phyloP scores from a whole-genome alignment of 164 flowering plant genomes.

The Stephania japonica region DNA sequence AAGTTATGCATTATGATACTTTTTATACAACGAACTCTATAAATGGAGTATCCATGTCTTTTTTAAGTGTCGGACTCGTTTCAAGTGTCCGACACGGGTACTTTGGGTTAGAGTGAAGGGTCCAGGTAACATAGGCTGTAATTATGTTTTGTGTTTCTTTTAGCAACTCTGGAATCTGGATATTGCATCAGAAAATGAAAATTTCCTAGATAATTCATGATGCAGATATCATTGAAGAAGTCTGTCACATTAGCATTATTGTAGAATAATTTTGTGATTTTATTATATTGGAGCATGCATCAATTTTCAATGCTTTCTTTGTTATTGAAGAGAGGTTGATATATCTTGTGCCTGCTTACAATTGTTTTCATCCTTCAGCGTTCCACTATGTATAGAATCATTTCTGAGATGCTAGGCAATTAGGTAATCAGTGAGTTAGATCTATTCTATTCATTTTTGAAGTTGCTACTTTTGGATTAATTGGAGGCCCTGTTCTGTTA shows the following conservation, averaged over 20 bases:
- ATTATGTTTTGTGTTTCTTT: not conserved
- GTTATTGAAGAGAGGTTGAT: not conserved
- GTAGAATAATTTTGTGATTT: not conserved
- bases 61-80: no score
- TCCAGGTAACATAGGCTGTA: no score
- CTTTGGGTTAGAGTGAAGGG: no score
- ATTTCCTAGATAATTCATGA: not conserved
- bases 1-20: no score
- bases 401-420: not conserved
- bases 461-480: not conserved
- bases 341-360: not conserved
- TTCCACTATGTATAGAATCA: not conserved
- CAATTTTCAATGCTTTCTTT: not conserved
- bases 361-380: not conserved
- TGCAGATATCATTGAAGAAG: not conserved
- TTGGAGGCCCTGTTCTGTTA: not conserved
- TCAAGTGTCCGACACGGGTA: no score
- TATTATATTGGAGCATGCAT: not conserved
- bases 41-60: no score
- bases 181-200: not conserved
- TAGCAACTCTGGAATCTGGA: not conserved
- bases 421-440: not conserved
- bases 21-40: no score
- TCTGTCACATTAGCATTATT: not conserved
- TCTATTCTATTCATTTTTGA: not conserved